A percentile compares a stretch with the other conserved stretches of the same genome.
Conservation (phyloP, 208 protist genomes). For the Leishmania guyanensis region DNA sequence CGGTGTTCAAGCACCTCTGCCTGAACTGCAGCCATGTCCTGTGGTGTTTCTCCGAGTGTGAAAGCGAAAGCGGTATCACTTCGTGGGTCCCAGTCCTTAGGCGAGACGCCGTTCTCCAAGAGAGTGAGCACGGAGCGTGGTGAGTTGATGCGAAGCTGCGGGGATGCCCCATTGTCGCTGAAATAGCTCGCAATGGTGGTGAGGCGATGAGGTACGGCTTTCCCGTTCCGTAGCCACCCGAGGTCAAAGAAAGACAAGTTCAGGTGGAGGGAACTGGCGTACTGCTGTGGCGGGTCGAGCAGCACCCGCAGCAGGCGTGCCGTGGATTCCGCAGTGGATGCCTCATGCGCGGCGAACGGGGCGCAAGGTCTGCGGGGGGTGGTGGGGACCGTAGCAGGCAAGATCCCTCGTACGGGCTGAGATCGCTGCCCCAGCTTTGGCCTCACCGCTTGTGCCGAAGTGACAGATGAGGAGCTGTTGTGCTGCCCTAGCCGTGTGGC, state of each 20-base stretch:
- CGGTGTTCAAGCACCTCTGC: slow-evolving; percentile 50
- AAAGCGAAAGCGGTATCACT: background rate
- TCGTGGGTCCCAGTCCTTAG: slow-evolving; percentile 45
- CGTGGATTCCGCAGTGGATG: slow-evolving; percentile 29
- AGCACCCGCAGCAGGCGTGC: slow-evolving; percentile 67
- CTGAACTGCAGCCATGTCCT: slow-evolving; percentile 8
- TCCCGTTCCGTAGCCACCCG: slow-evolving; percentile 57
- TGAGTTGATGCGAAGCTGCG: slow-evolving; percentile 56
- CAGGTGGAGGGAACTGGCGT: slow-evolving; percentile 61
- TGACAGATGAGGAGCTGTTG: background rate
- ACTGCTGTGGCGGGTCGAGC: slow-evolving; percentile 66
- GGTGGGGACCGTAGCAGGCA: background rate
- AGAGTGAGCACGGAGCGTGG: slow-evolving; percentile 80
- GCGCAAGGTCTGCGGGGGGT: background rate
- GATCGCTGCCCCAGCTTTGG: background rate
- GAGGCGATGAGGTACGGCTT: slow-evolving; percentile 36
- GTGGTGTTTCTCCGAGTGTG: background rate
- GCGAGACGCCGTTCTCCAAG: slow-evolving; percentile 67
- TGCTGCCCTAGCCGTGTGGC: background rate
- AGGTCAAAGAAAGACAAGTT: slow-evolving; percentile 65
- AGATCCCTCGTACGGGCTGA: background rate
- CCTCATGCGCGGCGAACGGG: background rate
- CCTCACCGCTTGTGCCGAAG: background rate
- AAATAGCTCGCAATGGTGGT: slow-evolving; percentile 17
- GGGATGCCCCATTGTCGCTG: background rate